Evolutionary conservation across 306 rosid genomes (phyloP).

Genomic region (Dryas octopetala): DNA sequence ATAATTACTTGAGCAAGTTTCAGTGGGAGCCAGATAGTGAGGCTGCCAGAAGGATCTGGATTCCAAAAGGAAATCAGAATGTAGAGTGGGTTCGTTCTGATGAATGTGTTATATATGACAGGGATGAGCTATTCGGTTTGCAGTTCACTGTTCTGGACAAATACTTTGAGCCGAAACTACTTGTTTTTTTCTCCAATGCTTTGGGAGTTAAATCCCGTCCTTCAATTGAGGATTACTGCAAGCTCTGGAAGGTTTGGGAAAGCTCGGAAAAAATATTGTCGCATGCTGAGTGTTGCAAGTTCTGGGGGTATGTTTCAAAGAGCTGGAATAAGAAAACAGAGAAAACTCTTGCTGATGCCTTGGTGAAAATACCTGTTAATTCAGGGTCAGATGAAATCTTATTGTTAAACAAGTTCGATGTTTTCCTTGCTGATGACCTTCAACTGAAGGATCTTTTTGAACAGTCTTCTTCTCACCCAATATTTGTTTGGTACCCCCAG

Average conservation of each 20-base stretch:
- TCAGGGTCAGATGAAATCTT: slow-evolving; percentile 34
- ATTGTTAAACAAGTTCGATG: slow-evolving; percentile 46
- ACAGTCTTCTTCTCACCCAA: slow-evolving; percentile 19
- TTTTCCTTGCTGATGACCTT: slow-evolving; percentile 67
- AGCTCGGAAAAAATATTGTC: slow-evolving; percentile 36
- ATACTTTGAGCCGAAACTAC: slow-evolving; percentile 32
- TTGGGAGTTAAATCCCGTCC: slow-evolving; percentile 45
- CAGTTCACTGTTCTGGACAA: slow-evolving; percentile 44
- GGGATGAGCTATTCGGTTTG: slow-evolving; percentile 50
- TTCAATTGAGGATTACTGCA: slow-evolving; percentile 49
- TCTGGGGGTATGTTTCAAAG: slow-evolving; percentile 52
- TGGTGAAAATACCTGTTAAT: slow-evolving; percentile 50
- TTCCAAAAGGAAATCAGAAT: slow-evolving; percentile 33
- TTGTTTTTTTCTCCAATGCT: slow-evolving; percentile 44
- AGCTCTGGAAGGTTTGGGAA: slow-evolving; percentile 73
- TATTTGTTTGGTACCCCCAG: slow-evolving; percentile 79
- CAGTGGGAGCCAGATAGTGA: slow-evolving; percentile 48
- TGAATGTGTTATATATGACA: slow-evolving; percentile 53
- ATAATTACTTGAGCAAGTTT: slow-evolving; percentile 39
- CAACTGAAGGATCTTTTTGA: slow-evolving; percentile 59
- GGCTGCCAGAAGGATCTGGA: slow-evolving; percentile 51
- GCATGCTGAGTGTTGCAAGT: slow-evolving; percentile 48
- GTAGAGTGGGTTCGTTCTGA: slow-evolving; percentile 49
- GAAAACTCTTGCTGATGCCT: slow-evolving; percentile 24
- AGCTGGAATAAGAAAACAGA: slow-evolving; percentile 30